Conservation (phyloP, 164 flowering plant species). For the Stephania japonica region DNA sequence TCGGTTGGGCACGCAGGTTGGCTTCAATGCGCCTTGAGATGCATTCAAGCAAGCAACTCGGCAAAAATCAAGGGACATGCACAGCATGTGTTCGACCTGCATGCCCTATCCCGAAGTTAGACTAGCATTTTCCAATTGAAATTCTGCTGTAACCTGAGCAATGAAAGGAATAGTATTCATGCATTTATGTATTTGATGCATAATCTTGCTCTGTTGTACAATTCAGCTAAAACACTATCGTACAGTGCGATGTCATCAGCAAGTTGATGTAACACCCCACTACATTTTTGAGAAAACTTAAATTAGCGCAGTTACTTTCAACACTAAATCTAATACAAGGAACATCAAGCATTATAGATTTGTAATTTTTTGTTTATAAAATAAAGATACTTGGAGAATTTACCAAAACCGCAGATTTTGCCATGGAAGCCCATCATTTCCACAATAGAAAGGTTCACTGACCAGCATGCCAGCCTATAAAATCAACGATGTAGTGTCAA, state of each 20-base stretch:
- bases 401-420: slow-evolving; percentile 90
- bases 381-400: slow-evolving; percentile 2
- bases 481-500: slow-evolving; percentile 9
- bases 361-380: neutral
- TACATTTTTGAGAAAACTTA: neutral
- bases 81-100: too few relatives aligned
- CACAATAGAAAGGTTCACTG: slow-evolving; percentile 83
- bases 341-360: too few relatives aligned
- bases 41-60: too few relatives aligned
- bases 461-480: slow-evolving; percentile 69
- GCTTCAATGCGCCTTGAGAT: too few relatives aligned
- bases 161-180: neutral
- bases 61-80: too few relatives aligned
- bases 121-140: neutral
- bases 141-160: neutral
- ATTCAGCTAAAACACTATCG: neutral
- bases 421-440: slow-evolving; percentile 90
- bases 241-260: neutral
- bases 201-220: neutral
- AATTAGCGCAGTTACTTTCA: neutral
- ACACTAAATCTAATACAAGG: neutral
- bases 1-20: too few relatives aligned
- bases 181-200: neutral
- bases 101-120: too few relatives aligned
- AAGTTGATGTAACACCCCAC: neutral